phyloP scores from a whole-genome alignment of 129 eudicot genomes.

The Deinandra increscens region DNA sequence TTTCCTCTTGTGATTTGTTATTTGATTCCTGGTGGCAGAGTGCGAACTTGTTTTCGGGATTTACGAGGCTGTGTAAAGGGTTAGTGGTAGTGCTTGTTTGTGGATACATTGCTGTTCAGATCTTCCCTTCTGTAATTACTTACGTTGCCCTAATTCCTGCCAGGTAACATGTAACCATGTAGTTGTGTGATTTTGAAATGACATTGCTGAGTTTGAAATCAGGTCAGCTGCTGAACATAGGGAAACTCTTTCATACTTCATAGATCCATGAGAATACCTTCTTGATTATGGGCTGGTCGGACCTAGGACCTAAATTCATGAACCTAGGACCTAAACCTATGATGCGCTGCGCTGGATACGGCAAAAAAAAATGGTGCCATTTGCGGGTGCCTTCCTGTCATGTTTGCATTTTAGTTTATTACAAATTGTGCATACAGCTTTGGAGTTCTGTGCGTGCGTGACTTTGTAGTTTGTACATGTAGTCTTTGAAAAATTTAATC shows the following conservation, averaged over 20 bases:
- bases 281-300: no score
- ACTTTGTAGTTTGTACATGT: neutral
- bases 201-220: neutral
- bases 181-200: neutral
- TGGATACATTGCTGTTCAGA: slow-evolving; percentile 88
- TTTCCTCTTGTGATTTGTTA: slow-evolving; percentile 2
- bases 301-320: no score
- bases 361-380: no score
- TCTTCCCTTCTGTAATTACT: slow-evolving; percentile 63
- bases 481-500: neutral
- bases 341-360: no score
- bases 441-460: neutral
- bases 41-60: slow-evolving; percentile 58
- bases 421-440: neutral
- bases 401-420: slow-evolving; percentile 10
- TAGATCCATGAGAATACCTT: no score
- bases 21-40: slow-evolving; percentile 31
- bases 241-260: neutral
- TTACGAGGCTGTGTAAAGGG: slow-evolving; percentile 88
- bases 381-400: no score
- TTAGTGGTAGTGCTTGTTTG: slow-evolving; percentile 74
- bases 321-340: no score
- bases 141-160: slow-evolving; percentile 95
- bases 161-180: slow-evolving; percentile 38
- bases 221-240: neutral